These are phyloP conservation scores for Diaporthe amygdali DNA, from an alignment of 2,329 filamentous ascomycete species.

Conservation along the genomic window DNA sequence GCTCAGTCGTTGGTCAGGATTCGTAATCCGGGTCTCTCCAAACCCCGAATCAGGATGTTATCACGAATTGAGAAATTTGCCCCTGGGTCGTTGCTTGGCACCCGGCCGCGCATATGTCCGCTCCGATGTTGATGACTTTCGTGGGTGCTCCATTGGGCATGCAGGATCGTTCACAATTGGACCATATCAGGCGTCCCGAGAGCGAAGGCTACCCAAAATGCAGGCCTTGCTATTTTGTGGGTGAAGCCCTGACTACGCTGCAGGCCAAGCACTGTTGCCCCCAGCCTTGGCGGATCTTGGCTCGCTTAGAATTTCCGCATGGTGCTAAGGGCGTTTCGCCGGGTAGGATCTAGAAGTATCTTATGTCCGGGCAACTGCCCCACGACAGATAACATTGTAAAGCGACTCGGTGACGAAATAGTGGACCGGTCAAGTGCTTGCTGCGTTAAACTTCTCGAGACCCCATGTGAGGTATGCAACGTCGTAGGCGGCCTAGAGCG, in stretches of 20 bases:
- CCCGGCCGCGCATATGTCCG: background rate
- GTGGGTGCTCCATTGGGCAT: background rate
- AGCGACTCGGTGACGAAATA: background rate
- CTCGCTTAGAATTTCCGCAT: background rate
- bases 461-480: background rate
- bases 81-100: background rate
- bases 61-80: background rate
- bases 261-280: background rate
- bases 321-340: background rate
- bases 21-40: background rate
- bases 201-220: slow-evolving; percentile 7
- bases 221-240: background rate
- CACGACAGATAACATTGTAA: background rate
- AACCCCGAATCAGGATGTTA: background rate
- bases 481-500: background rate
- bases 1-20: background rate
- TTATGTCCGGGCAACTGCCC: background rate
- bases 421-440: background rate
- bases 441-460: no score
- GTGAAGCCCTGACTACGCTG: background rate
- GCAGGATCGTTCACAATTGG: background rate
- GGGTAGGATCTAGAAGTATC: background rate
- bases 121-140: background rate
- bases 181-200: background rate
- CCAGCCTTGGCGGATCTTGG: slow-evolving; percentile 7